Percentiles rank a stretch among this genome's conserved stretches.
Evolutionary conservation across 345 rosid species (phyloP).

Genomic region (Pseudoturritis turrita): DNA sequence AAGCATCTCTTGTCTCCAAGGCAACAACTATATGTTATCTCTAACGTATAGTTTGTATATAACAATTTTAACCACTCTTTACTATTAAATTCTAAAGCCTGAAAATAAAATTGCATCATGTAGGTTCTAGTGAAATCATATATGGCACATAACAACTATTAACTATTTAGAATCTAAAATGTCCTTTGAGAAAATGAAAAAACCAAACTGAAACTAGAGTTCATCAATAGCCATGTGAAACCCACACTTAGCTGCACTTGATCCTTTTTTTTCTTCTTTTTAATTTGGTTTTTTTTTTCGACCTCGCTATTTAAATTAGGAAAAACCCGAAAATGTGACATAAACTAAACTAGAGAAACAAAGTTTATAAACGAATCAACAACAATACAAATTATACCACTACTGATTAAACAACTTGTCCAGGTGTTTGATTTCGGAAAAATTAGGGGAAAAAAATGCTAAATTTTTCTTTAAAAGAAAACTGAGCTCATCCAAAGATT

Average conservation of each 20-base stretch:
- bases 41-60: neutral
- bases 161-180: neutral
- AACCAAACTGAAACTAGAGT: neutral
- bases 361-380: too few relatives aligned
- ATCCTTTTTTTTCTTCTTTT: neutral
- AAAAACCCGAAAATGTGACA: too few relatives aligned
- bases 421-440: too few relatives aligned
- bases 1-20: slow-evolving; percentile 23
- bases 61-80: neutral
- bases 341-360: too few relatives aligned
- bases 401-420: too few relatives aligned
- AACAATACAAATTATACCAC: too few relatives aligned
- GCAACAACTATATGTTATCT: neutral
- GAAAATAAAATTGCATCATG: neutral
- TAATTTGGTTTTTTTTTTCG: neutral
- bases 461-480: too few relatives aligned
- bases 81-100: neutral
- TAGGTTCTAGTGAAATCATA: slow-evolving; percentile 1
- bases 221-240: slow-evolving; percentile 2
- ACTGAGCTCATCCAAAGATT: too few relatives aligned
- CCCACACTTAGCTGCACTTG: neutral
- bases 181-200: neutral
- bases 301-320: too few relatives aligned
- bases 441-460: too few relatives aligned
- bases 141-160: neutral